A percentile compares a stretch with the other conserved stretches of the same genome.
These are phyloP conservation scores for Coemansia reversa DNA, from an alignment of 192 early-diverging fungal species.

Conservation along the genomic window DNA sequence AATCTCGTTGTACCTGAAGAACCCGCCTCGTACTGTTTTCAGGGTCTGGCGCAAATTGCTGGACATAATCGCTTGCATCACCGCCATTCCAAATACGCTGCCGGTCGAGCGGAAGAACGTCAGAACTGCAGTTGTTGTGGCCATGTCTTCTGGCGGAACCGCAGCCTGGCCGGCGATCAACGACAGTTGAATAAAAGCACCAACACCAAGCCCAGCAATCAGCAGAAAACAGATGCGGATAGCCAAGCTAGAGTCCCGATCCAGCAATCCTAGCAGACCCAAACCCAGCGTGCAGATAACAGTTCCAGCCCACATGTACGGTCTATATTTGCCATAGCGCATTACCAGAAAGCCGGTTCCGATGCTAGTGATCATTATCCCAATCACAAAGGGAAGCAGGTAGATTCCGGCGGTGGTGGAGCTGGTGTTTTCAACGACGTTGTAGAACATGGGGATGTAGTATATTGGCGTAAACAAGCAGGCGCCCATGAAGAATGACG, in stretches of 20 bases:
- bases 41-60: conserved; percentile 24
- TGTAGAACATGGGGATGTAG: conserved; percentile 67
- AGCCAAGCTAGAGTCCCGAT: conserved; percentile 49
- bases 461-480: conserved; percentile 64
- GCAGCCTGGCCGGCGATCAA: conserved; percentile 70
- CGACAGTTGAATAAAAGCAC: conserved; percentile 72
- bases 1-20: conserved; percentile 1
- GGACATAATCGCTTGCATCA: conserved; percentile 61
- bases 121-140: conserved; percentile 64
- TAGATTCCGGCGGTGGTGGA: conserved; percentile 62
- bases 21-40: neutral
- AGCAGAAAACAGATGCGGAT: conserved; percentile 65
- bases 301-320: conserved; percentile 73
- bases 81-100: conserved; percentile 62
- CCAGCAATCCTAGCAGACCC: conserved; percentile 62
- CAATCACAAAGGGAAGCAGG: conserved; percentile 59
- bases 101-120: conserved; percentile 70
- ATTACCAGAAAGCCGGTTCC: conserved; percentile 66
- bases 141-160: conserved; percentile 62
- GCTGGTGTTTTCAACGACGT: conserved; percentile 58
- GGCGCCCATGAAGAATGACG: conserved; percentile 61
- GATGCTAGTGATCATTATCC: conserved; percentile 62
- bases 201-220: conserved; percentile 73
- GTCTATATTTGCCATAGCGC: conserved; percentile 59
- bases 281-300: conserved; percentile 64